These are phyloP conservation scores for Spathaspora passalidarum DNA, from an alignment of 805 yeast species.

Conservation along the genomic window DNA sequence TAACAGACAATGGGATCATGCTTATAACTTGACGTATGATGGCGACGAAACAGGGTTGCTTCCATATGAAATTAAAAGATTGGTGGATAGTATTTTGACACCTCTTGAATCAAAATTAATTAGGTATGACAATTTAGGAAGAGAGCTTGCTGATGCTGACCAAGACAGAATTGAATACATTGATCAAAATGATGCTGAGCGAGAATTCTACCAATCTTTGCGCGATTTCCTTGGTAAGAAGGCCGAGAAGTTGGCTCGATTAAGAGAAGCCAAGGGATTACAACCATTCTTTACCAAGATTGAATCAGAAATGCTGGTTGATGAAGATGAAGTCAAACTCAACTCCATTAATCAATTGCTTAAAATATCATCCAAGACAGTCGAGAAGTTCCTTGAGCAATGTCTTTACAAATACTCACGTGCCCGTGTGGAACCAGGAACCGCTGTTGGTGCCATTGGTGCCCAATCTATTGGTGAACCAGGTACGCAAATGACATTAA, in stretches of 20 bases:
- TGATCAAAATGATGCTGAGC: conserved; percentile 84
- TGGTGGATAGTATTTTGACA: conserved; percentile 51
- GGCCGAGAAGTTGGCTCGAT: conserved; percentile 52
- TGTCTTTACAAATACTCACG: conserved; percentile 79
- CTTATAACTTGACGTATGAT: conserved; percentile 67
- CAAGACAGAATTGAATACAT: conserved; percentile 56
- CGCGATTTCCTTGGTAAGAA: conserved; percentile 59
- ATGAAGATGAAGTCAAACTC: conserved; percentile 26
- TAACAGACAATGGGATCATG: conserved; percentile 91
- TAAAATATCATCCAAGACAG: conserved; percentile 60
- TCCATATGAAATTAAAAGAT: conserved; percentile 65
- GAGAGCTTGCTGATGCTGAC: conserved; percentile 40
- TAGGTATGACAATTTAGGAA: conserved; percentile 74
- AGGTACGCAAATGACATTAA: conserved; percentile 96
- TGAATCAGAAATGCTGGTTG: conserved; percentile 38
- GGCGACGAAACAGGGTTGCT: conserved; percentile 51
- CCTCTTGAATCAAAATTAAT: conserved; percentile 61
- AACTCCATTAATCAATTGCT: conserved; percentile 60
- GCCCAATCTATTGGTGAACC: conserved; percentile 99
- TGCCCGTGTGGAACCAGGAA: conserved; percentile 97
- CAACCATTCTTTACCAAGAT: conserved; percentile 38
- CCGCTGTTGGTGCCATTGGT: conserved; percentile 99
- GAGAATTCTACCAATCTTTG: conserved; percentile 77
- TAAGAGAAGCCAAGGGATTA: conserved; percentile 56
- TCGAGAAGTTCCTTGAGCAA: conserved; percentile 65